phyloP scores from a whole-genome alignment of 345 rosid species.

The Linum trigynum region DNA sequence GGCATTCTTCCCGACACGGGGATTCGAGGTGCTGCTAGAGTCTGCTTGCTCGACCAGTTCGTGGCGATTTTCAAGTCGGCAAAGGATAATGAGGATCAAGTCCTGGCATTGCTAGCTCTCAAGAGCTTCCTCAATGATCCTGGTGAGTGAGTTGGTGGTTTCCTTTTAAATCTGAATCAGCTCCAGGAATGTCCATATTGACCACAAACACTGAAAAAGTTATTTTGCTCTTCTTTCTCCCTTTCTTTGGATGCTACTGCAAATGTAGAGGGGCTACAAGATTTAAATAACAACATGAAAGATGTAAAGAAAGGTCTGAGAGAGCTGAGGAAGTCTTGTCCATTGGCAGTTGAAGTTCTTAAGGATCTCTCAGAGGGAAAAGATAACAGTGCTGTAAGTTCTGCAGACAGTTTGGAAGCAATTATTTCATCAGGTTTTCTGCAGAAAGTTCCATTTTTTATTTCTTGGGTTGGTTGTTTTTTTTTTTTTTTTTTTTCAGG shows the following conservation, averaged over 20 bases:
- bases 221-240: neutral
- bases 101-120: constrained; percentile 54
- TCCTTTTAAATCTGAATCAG: no score
- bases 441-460: neutral
- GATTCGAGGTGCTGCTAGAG: constrained; percentile 49
- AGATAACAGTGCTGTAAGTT: constrained; percentile 50
- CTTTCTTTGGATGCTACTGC: constrained; percentile 7
- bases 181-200: neutral
- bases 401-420: constrained; percentile 5
- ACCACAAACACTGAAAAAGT: no score
- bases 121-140: constrained; percentile 48
- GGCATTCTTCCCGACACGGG: constrained; percentile 52
- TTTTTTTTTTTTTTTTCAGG: constrained; percentile 22
- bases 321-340: constrained; percentile 48
- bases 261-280: constrained; percentile 42
- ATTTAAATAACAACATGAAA: constrained; percentile 36
- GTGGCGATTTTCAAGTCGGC: constrained; percentile 39
- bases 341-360: constrained; percentile 48
- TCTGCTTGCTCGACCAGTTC: constrained; percentile 50
- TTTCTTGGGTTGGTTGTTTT: neutral
- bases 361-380: constrained; percentile 43
- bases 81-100: constrained; percentile 41
- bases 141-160: constrained; percentile 24
- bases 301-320: constrained; percentile 49
- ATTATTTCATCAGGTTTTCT: neutral